Conservation (phyloP, 2,329 filamentous ascomycete genomes). For the Colletotrichum plurivorum region DNA sequence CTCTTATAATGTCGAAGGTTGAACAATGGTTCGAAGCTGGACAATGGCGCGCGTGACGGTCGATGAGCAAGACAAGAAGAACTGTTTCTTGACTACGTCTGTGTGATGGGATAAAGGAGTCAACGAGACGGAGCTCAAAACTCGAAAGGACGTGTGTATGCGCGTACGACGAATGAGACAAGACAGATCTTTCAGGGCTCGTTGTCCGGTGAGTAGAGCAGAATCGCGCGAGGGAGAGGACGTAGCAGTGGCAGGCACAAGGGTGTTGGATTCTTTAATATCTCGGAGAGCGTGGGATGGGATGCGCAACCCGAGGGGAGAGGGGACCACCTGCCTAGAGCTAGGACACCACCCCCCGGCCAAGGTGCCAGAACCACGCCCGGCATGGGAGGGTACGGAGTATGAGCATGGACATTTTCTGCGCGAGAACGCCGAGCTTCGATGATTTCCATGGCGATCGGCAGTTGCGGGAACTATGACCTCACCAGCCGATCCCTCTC, state of each 20-base stretch:
- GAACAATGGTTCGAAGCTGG: conserved; percentile 13
- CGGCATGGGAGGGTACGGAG: conserved; percentile 9
- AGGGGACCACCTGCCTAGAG: conserved; percentile 8
- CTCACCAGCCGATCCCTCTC: conserved; percentile 37
- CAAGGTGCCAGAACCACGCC: conserved; percentile 1
- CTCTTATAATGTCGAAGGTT: conserved; percentile 12
- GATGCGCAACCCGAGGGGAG: neutral
- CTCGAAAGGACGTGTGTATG: conserved; percentile 20
- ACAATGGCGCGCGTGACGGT: conserved; percentile 2
- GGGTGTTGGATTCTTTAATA: conserved; percentile 35
- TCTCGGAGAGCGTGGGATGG: conserved; percentile 19
- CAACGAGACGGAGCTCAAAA: neutral
- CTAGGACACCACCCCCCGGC: conserved; percentile 6
- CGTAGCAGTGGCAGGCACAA: conserved; percentile 19
- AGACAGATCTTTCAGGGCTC: conserved; percentile 1
- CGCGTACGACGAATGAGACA: conserved; percentile 34
- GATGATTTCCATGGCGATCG: conserved; percentile 40
- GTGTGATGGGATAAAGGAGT: conserved; percentile 3
- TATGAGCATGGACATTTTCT: neutral
- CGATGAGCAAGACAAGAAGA: neutral
- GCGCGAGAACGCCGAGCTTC: conserved; percentile 22
- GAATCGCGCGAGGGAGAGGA: conserved; percentile 2
- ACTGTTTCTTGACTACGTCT: conserved; percentile 11
- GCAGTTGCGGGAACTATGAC: conserved; percentile 42
- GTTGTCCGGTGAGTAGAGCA: conserved; percentile 38